phyloP scores from a whole-genome alignment of 495 filamentous ascomycete species.

The Penicillium mononematosum region DNA sequence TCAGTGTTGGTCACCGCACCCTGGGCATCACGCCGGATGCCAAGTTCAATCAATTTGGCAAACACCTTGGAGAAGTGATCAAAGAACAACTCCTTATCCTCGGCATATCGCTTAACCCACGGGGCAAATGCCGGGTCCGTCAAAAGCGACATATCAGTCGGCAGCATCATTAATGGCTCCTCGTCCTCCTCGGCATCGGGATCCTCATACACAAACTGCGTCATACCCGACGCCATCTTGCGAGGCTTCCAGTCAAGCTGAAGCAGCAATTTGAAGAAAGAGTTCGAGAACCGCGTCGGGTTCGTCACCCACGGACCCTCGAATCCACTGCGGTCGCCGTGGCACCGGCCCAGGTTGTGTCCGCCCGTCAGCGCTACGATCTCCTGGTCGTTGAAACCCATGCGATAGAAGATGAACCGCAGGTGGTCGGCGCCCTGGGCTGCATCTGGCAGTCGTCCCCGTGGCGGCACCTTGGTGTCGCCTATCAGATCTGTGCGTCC shows the following conservation, averaged over 20 bases:
- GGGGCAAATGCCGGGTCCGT: conserved; percentile 38
- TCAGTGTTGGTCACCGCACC: conserved; percentile 53
- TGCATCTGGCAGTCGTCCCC: conserved; percentile 58
- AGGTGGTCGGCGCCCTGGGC: conserved; percentile 58
- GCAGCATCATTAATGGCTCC: conserved; percentile 57
- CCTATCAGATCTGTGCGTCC: conserved; percentile 59
- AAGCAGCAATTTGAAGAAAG: conserved; percentile 58
- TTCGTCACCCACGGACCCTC: conserved; percentile 63
- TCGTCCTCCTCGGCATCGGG: conserved; percentile 53
- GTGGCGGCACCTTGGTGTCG: conserved; percentile 55
- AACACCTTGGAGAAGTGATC: conserved; percentile 59
- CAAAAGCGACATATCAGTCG: conserved; percentile 44
- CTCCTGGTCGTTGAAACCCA: conserved; percentile 66
- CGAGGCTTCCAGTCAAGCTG: conserved; percentile 55
- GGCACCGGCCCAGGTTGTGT: conserved; percentile 61
- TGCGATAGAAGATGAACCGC: conserved; percentile 57
- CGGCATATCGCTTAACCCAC: conserved; percentile 60
- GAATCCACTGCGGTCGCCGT: conserved; percentile 59
- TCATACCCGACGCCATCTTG: conserved; percentile 50
- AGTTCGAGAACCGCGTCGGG: conserved; percentile 63
- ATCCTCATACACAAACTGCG: conserved; percentile 59
- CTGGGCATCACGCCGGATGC: conserved; percentile 53
- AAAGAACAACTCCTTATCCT: conserved; percentile 62
- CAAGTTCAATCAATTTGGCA: conserved; percentile 61
- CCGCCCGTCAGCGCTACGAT: conserved; percentile 62